phyloP scores from a whole-genome alignment of 768 basidiomycete genomes.

The Podaxis carcinomalis region DNA sequence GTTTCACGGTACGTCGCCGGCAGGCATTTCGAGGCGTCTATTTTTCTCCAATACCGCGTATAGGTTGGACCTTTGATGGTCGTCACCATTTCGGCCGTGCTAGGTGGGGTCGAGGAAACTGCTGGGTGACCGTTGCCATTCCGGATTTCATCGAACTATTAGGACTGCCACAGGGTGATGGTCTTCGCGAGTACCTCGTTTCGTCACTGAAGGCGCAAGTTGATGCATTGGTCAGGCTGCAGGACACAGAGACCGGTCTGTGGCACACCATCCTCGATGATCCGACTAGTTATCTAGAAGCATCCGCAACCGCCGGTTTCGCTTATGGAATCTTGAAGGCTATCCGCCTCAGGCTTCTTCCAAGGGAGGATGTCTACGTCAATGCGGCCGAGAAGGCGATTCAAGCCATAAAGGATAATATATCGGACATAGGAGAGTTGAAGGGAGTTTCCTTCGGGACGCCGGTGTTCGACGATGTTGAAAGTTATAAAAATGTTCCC shows the following conservation, averaged over 20 bases:
- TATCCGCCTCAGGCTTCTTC: constrained; percentile 37
- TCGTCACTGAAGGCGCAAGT: constrained; percentile 40
- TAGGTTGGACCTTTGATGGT: constrained; percentile 43
- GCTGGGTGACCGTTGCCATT: constrained; percentile 45
- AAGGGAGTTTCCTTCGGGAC: constrained; percentile 48
- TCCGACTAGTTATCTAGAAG: constrained; percentile 45
- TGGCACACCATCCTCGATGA: constrained; percentile 57
- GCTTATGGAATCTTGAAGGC: constrained; percentile 44
- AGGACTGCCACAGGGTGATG: constrained; percentile 34
- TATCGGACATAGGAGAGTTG: constrained; percentile 43
- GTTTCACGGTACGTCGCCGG: constrained; percentile 37
- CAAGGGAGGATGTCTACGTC: constrained; percentile 35
- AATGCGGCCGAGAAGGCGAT: constrained; percentile 34
- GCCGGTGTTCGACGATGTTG: constrained; percentile 42
- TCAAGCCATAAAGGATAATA: constrained; percentile 37
- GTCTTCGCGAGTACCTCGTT: constrained; percentile 36
- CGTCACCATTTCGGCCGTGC: constrained; percentile 43
- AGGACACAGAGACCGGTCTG: constrained; percentile 40
- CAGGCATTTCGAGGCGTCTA: background rate
- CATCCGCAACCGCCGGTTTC: constrained; percentile 44
- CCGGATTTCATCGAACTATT: constrained; percentile 47
- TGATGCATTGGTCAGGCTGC: constrained; percentile 40
- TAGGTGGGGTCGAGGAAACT: constrained; percentile 53
- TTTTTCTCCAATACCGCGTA: background rate
- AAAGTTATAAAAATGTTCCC: constrained; percentile 46